Percentiles rank a stretch among this genome's conserved stretches.
Conservation (phyloP, 257 asterid species). For the Ocimum tenuiflorum region DNA sequence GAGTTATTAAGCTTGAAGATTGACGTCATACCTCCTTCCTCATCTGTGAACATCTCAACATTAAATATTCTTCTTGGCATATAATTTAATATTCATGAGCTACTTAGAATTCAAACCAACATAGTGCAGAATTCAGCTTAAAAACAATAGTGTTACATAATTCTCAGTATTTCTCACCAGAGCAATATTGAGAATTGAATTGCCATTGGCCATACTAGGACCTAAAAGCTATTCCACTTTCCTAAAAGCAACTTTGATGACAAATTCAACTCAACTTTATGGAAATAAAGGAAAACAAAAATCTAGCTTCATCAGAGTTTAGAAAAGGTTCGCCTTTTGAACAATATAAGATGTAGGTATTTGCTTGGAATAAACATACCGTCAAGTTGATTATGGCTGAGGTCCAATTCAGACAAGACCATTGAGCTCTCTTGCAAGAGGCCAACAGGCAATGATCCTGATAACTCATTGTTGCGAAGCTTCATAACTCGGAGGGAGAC, state of each 20-base stretch:
- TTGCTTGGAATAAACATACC: slow-evolving; percentile 31
- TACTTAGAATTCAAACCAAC: background rate
- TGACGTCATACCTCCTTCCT: too few relatives aligned
- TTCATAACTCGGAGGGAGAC: slow-evolving; percentile 69
- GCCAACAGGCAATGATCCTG: slow-evolving; percentile 72
- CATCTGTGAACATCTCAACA: too few relatives aligned
- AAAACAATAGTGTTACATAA: too few relatives aligned
- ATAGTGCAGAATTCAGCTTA: too few relatives aligned
- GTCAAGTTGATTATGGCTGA: slow-evolving; percentile 70
- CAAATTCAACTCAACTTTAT: background rate
- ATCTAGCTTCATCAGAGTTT: background rate
- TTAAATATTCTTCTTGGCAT: too few relatives aligned
- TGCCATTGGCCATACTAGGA: background rate
- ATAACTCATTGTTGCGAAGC: slow-evolving; percentile 49
- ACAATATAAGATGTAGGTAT: background rate
- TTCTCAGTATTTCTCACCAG: too few relatives aligned
- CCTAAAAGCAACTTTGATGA: background rate
- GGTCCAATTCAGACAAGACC: slow-evolving; percentile 70
- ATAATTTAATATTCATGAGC: background rate
- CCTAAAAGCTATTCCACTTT: background rate
- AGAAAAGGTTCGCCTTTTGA: too few relatives aligned
- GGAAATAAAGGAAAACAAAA: too few relatives aligned
- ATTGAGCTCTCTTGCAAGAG: slow-evolving; percentile 76
- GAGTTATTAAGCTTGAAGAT: too few relatives aligned
- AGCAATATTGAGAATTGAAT: background rate